phyloP scores from a whole-genome alignment of 2,329 filamentous ascomycete genomes.

The Gnomoniopsis sp. region DNA sequence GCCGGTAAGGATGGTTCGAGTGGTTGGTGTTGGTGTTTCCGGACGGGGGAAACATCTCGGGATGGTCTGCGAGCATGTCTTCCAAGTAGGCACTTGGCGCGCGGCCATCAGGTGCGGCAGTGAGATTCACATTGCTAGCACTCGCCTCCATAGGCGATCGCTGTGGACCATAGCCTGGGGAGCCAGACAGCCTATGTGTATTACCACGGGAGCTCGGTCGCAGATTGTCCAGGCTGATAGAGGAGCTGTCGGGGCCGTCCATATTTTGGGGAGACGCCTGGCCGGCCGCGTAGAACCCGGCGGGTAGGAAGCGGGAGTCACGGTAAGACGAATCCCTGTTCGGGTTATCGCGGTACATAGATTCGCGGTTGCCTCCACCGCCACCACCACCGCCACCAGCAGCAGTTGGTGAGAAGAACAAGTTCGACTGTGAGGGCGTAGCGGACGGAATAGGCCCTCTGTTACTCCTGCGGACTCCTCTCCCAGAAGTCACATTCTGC shows the following conservation, averaged over 20 bases:
- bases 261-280: conserved; percentile 53
- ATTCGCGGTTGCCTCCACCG: conserved; percentile 40
- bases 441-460: conserved; percentile 51
- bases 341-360: conserved; percentile 5
- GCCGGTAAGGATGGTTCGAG: conserved; percentile 18
- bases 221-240: conserved; percentile 60
- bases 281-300: conserved; percentile 84
- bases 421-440: conserved; percentile 62
- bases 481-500: conserved; percentile 46
- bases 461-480: conserved; percentile 48
- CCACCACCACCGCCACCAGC: conserved; percentile 57
- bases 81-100: conserved; percentile 89
- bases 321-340: conserved; percentile 45
- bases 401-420: conserved; percentile 96
- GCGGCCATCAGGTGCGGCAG: conserved; percentile 62
- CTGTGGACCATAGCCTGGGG: conserved; percentile 53
- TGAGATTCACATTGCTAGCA: conserved; percentile 65
- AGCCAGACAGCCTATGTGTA: conserved; percentile 42
- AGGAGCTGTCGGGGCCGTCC: conserved; percentile 42
- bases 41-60: conserved; percentile 45
- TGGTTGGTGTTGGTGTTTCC: conserved; percentile 23
- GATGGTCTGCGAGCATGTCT: conserved; percentile 79
- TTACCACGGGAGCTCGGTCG: conserved; percentile 56
- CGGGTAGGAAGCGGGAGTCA: conserved; percentile 77
- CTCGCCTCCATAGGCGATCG: conserved; percentile 43